Percentiles rank a stretch among this genome's conserved stretches.
Evolutionary conservation across 805 yeast species (phyloP).

Genomic region (Kuraishia ogatae): DNA sequence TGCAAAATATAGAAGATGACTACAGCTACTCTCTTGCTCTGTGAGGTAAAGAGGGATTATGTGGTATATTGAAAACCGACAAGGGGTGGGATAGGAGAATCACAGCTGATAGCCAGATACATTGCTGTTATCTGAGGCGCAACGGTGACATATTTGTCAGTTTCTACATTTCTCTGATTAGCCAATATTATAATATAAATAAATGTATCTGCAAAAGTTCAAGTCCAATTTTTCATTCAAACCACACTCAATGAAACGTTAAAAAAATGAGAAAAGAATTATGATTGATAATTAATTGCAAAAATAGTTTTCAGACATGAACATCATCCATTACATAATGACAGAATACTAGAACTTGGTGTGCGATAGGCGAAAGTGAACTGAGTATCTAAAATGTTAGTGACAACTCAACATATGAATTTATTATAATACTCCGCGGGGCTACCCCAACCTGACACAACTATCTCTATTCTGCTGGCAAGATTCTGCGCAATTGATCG

Average conservation of each 20-base stretch:
- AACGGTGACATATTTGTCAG: too few species aligned
- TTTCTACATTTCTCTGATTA: not conserved
- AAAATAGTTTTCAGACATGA: too few species aligned
- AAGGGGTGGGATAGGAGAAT: too few species aligned
- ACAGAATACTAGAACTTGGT: too few species aligned
- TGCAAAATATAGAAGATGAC: conserved; percentile 94
- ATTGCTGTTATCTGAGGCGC: too few species aligned
- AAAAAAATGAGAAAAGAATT: not conserved
- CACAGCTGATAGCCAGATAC: too few species aligned
- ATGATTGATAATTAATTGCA: not conserved
- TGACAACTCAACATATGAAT: not conserved
- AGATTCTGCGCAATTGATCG: conserved; percentile 12
- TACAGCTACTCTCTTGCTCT: conserved; percentile 81
- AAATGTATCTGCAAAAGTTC: not conserved
- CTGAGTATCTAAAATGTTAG: not conserved
- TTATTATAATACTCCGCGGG: too few species aligned
- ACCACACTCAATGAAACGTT: not conserved
- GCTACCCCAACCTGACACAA: too few species aligned
- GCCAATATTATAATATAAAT: not conserved
- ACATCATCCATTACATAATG: too few species aligned
- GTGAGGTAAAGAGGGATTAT: conserved; percentile 5
- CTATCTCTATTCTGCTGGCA: conserved; percentile 9
- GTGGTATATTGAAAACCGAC: not conserved
- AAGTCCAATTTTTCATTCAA: not conserved
- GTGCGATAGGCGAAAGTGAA: not conserved